A percentile compares a stretch with the other conserved stretches of the same genome.
Evolutionary conservation across 2,329 filamentous ascomycete species (phyloP).

Genomic region (Immersiporthe knoxdaviesiana): DNA sequence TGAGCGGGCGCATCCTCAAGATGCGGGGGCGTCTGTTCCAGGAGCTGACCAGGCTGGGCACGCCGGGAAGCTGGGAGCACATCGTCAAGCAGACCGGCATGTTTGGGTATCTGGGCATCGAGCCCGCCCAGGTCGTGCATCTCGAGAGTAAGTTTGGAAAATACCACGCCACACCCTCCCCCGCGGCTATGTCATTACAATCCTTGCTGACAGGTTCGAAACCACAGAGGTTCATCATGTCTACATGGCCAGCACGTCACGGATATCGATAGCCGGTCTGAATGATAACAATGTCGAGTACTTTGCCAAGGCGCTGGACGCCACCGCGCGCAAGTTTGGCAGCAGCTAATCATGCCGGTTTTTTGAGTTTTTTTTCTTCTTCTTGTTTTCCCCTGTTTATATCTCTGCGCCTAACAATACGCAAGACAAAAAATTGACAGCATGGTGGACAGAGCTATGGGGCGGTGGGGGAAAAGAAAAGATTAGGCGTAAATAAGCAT

Average conservation of each 20-base stretch:
- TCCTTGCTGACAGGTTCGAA: too few species aligned
- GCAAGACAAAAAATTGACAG: neutral
- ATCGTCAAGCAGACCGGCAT: conserved; percentile 44
- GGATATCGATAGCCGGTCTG: conserved; percentile 45
- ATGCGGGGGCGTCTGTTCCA: conserved; percentile 43
- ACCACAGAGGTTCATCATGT: conserved; percentile 40
- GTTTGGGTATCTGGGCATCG: conserved; percentile 53
- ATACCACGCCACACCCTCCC: neutral
- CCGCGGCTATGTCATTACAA: neutral
- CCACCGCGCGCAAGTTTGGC: conserved; percentile 21
- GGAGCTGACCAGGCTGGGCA: conserved; percentile 37
- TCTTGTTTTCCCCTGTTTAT: neutral
- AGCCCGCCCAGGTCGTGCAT: conserved; percentile 47
- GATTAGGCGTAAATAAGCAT: neutral
- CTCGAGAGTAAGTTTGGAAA: conserved; percentile 37
- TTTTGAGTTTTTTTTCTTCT: too few species aligned
- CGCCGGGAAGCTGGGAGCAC: conserved; percentile 44
- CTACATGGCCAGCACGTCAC: conserved; percentile 45
- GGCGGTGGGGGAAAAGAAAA: neutral
- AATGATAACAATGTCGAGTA: conserved; percentile 42
- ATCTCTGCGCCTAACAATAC: neutral
- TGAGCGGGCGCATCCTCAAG: conserved; percentile 41
- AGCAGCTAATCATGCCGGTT: neutral
- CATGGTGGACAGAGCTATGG: too few species aligned
- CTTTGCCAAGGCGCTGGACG: conserved; percentile 35